Percentiles rank a stretch among this genome's conserved stretches.
Conservation (phyloP, 1,139 yeast genomes). For the Nadsonia commutata region DNA sequence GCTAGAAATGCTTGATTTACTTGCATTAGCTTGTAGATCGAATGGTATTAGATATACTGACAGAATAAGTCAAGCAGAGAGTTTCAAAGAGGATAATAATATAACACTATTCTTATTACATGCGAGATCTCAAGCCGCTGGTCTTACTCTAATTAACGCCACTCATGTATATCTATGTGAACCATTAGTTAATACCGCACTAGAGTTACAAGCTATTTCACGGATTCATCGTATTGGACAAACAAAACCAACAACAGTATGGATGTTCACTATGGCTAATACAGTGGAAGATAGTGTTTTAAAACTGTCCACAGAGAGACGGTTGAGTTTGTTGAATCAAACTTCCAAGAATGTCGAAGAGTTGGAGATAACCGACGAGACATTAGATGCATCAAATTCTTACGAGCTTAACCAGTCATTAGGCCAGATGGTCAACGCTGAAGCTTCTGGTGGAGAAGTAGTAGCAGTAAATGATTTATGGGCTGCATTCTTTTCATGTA, state of each 20-base stretch:
- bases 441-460: slow-evolving; percentile 40
- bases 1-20: slow-evolving; percentile 53
- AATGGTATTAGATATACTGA: slow-evolving; percentile 36
- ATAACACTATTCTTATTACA: slow-evolving; percentile 76
- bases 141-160: slow-evolving; percentile 80
- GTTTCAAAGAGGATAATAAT: slow-evolving; percentile 46
- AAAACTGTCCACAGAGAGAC: slow-evolving; percentile 18
- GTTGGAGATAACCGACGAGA: slow-evolving; percentile 9
- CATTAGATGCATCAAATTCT: slow-evolving; percentile 18
- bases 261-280: slow-evolving; percentile 76
- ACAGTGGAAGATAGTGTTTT: slow-evolving; percentile 87
- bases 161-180: slow-evolving; percentile 82
- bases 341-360: slow-evolving; percentile 5
- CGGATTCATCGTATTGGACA: slow-evolving; percentile 92
- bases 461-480: slow-evolving; percentile 43
- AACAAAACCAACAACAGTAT: slow-evolving; percentile 59
- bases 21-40: slow-evolving; percentile 51
- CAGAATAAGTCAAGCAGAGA: slow-evolving; percentile 34
- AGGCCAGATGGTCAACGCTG: slow-evolving; percentile 29
- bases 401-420: slow-evolving; percentile 28
- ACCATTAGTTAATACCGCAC: slow-evolving; percentile 76
- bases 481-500: slow-evolving; percentile 30
- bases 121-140: slow-evolving; percentile 78
- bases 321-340: slow-evolving; percentile 12
- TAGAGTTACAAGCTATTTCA: slow-evolving; percentile 83